Evolutionary conservation across 306 rosid species (phyloP).

Genomic region (Trifolium dubium): DNA sequence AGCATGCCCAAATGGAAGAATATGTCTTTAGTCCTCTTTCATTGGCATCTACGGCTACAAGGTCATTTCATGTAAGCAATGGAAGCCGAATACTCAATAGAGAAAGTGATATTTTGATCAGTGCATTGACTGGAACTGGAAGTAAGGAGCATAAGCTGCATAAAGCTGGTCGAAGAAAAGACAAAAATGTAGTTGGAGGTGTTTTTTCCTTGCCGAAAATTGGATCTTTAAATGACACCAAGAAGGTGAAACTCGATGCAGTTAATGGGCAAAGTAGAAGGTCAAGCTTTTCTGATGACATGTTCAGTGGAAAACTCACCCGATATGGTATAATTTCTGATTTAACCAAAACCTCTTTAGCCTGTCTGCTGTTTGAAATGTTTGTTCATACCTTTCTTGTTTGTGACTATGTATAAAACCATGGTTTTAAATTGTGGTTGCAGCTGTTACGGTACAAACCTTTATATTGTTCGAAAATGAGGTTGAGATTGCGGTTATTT

Average conservation of each 20-base stretch:
- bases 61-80: conserved; percentile 64
- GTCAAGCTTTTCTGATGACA: conserved; percentile 43
- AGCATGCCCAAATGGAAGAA: conserved; percentile 62
- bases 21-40: conserved; percentile 54
- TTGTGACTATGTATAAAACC: conserved; percentile 5
- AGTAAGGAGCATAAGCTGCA: conserved; percentile 48
- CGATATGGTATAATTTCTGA: conserved; percentile 46
- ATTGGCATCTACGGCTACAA: conserved; percentile 47
- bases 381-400: background rate
- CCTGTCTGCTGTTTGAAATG: conserved; percentile 14
- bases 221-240: conserved; percentile 44
- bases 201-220: conserved; percentile 53
- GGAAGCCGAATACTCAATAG: conserved; percentile 66
- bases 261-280: conserved; percentile 47
- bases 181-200: conserved; percentile 45
- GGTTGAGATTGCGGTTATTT: background rate
- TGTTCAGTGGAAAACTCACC: conserved; percentile 43
- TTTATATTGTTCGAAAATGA: background rate
- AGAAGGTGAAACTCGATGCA: conserved; percentile 46
- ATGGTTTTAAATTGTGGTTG: background rate
- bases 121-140: conserved; percentile 46
- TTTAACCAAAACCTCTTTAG: conserved; percentile 23
- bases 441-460: background rate
- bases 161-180: conserved; percentile 40
- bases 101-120: conserved; percentile 36